These are phyloP conservation scores for Pseudocercospora macadamiae DNA, from an alignment of 2,329 filamentous ascomycete species.

Conservation along the genomic window DNA sequence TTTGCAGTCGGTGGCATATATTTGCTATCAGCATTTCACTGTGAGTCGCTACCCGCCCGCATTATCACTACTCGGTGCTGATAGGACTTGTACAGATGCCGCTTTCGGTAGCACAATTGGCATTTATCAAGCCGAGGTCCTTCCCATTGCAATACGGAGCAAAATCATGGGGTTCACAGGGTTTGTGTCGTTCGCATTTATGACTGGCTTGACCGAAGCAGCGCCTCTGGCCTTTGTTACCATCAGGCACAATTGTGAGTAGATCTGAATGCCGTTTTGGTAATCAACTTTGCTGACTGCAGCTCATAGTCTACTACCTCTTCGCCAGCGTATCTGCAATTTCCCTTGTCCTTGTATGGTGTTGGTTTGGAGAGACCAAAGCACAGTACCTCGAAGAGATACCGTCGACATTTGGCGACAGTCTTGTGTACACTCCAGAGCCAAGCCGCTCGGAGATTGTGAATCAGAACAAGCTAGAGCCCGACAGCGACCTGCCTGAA, in stretches of 20 bases:
- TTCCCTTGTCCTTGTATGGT: constrained; percentile 54
- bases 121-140: constrained; percentile 55
- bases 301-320: constrained; percentile 52
- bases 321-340: constrained; percentile 55
- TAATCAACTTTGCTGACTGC: constrained; percentile 36
- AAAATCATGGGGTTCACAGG: constrained; percentile 58
- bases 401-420: constrained; percentile 40
- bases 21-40: constrained; percentile 59
- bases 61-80: constrained; percentile 32
- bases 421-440: constrained; percentile 2
- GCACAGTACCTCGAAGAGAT: constrained; percentile 44
- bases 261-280: neutral
- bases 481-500: neutral
- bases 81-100: constrained; percentile 33
- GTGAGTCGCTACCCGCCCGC: constrained; percentile 40
- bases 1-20: constrained; percentile 63
- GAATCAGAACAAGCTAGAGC: neutral
- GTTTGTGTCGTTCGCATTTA: constrained; percentile 31
- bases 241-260: constrained; percentile 51
- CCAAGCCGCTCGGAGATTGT: neutral
- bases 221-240: constrained; percentile 59
- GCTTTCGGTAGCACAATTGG: constrained; percentile 11
- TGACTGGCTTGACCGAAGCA: constrained; percentile 46
- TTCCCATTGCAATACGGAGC: constrained; percentile 55
- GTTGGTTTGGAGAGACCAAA: constrained; percentile 51